Conservation (phyloP, 306 rosid genomes). For the Potentilla sterilis region DNA sequence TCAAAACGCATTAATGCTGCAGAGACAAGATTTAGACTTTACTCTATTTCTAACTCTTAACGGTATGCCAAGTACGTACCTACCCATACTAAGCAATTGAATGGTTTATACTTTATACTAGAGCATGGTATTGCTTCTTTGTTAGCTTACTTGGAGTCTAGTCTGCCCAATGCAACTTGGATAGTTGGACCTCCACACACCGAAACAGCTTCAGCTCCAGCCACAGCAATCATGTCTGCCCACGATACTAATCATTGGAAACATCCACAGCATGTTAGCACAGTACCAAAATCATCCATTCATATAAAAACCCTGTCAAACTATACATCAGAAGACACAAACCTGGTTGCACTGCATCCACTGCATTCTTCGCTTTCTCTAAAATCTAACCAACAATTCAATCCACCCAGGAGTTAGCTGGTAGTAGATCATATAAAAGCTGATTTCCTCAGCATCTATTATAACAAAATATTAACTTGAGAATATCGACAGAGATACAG, state of each 20-base stretch:
- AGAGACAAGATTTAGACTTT: background rate
- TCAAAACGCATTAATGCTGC: constrained; percentile 6
- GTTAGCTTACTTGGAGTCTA: constrained; percentile 67
- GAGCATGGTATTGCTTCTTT: constrained; percentile 7
- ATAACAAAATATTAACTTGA: background rate
- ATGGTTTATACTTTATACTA: background rate
- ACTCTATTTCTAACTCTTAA: background rate
- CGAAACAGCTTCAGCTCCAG: constrained; percentile 95
- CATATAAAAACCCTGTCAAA: constrained; percentile 18
- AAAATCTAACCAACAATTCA: constrained; percentile 55
- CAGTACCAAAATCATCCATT: constrained; percentile 24
- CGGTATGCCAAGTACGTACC: background rate
- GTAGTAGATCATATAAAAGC: constrained; percentile 17
- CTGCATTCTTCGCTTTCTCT: constrained; percentile 70
- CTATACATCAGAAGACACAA: constrained; percentile 28
- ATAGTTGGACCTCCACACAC: constrained; percentile 89
- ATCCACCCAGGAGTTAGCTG: constrained; percentile 33
- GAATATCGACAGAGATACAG: constrained; percentile 15
- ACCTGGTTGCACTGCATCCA: constrained; percentile 79
- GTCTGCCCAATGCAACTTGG: constrained; percentile 68
- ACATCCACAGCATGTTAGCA: constrained; percentile 34
- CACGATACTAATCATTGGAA: constrained; percentile 63
- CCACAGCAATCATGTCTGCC: constrained; percentile 92
- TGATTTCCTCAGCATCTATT: constrained; percentile 3
- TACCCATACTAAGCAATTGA: background rate